These are phyloP conservation scores for Geotrichum aggregatum DNA, from an alignment of 1,139 yeast genomes.

Conservation along the genomic window DNA sequence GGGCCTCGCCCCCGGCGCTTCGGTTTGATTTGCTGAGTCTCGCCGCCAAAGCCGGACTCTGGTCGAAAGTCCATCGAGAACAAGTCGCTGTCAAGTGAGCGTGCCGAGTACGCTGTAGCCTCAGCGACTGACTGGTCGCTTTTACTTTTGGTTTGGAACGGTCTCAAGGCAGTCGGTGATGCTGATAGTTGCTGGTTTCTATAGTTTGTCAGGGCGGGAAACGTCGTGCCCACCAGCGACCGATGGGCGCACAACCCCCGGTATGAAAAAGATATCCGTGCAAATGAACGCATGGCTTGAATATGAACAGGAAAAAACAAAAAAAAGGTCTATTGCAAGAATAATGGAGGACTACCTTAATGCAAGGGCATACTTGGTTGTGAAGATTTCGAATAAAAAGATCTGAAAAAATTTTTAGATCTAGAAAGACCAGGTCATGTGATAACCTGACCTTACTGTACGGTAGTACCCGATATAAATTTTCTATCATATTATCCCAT, in stretches of 20 bases:
- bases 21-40: constrained; percentile 1
- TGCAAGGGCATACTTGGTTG: not conserved
- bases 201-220: constrained; percentile 5
- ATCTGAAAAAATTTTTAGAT: not conserved
- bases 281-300: constrained; percentile 11
- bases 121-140: constrained; percentile 7
- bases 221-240: not conserved
- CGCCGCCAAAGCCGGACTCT: not conserved
- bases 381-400: not conserved
- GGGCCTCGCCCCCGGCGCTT: constrained; percentile 10
- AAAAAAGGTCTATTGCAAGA: constrained; percentile 6
- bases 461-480: too few species aligned
- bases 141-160: constrained; percentile 5
- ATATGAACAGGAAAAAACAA: constrained; percentile 2
- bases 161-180: not conserved
- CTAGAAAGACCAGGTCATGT: not conserved
- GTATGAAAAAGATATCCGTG: not conserved
- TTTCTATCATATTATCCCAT: too few species aligned
- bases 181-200: not conserved
- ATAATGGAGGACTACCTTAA: not conserved
- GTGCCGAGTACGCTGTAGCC: not conserved
- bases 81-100: not conserved
- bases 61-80: constrained; percentile 2
- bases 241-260: constrained; percentile 1
- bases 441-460: not conserved